phyloP scores from a whole-genome alignment of 2,329 filamentous ascomycete genomes.

The Didymella segeticola region DNA sequence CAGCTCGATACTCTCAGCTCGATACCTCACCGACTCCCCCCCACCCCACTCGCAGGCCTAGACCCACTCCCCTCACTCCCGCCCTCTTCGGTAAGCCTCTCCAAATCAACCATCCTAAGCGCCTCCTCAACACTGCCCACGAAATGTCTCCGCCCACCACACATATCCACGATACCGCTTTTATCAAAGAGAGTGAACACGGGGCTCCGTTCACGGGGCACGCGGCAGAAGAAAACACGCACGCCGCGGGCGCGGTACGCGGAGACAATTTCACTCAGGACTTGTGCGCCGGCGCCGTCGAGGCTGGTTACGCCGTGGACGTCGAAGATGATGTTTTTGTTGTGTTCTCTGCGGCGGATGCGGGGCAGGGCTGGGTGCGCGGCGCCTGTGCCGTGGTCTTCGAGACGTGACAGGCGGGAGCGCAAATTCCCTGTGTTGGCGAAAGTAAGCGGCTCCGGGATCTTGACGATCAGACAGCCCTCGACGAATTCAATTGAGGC shows the following conservation, averaged over 20 bases:
- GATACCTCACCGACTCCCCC: no score
- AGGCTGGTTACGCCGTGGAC: conserved; percentile 96
- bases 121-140: conserved; percentile 85
- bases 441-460: conserved; percentile 94
- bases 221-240: conserved; percentile 74
- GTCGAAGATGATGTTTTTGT: conserved; percentile 93
- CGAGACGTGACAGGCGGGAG: conserved; percentile 79
- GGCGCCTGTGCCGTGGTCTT: conserved; percentile 84
- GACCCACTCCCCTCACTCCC: conserved; percentile 18
- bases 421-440: conserved; percentile 95
- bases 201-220: conserved; percentile 57
- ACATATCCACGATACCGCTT: conserved; percentile 84
- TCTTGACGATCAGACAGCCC: conserved; percentile 94
- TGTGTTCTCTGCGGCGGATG: conserved; percentile 77
- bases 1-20: no score
- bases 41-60: neutral
- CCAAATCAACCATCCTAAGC: conserved; percentile 77
- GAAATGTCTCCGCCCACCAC: conserved; percentile 80
- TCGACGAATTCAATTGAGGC: conserved; percentile 86
- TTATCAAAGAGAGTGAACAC: conserved; percentile 77
- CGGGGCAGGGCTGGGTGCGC: conserved; percentile 89
- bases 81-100: conserved; percentile 58
- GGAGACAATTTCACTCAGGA: conserved; percentile 86
- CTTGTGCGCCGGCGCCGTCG: conserved; percentile 91
- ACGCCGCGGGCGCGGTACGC: conserved; percentile 80